These are phyloP conservation scores for Isatis tinctoria DNA, from an alignment of 345 rosid genomes.

Conservation along the genomic window DNA sequence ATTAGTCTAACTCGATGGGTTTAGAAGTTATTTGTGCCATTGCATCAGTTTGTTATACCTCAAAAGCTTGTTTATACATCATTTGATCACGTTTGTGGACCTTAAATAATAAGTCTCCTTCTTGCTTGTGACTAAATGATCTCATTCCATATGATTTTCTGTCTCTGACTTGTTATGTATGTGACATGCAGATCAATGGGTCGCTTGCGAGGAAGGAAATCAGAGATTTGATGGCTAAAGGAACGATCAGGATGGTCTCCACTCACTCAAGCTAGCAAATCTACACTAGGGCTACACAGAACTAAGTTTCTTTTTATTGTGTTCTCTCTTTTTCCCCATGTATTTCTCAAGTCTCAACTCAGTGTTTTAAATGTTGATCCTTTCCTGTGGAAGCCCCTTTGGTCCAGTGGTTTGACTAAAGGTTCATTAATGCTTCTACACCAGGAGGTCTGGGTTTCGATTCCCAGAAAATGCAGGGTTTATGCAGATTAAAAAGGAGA, in stretches of 20 bases:
- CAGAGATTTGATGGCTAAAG: constrained; percentile 62
- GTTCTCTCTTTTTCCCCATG: not conserved
- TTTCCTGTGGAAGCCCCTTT: too few species aligned
- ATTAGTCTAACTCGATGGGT: too few species aligned
- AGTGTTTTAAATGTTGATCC: not conserved
- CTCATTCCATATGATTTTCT: not conserved
- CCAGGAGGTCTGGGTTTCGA: too few species aligned
- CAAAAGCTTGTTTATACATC: not conserved
- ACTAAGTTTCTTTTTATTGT: not conserved
- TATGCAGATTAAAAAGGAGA: too few species aligned
- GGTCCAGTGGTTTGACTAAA: too few species aligned
- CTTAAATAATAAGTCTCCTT: not conserved
- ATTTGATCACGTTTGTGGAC: not conserved
- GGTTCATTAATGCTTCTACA: too few species aligned
- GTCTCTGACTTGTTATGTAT: not conserved
- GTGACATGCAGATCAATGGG: constrained; percentile 38
- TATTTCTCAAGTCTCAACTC: not conserved
- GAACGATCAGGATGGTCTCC: constrained; percentile 54
- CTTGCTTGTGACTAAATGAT: not conserved
- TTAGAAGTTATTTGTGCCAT: too few species aligned
- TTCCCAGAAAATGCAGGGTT: too few species aligned
- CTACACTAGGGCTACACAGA: constrained; percentile 61
- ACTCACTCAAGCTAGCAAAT: constrained; percentile 63
- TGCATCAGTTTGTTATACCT: not conserved
- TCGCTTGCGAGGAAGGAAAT: constrained; percentile 61